phyloP scores from a whole-genome alignment of 345 rosid genomes.

The Mallotus nudiflorus region DNA sequence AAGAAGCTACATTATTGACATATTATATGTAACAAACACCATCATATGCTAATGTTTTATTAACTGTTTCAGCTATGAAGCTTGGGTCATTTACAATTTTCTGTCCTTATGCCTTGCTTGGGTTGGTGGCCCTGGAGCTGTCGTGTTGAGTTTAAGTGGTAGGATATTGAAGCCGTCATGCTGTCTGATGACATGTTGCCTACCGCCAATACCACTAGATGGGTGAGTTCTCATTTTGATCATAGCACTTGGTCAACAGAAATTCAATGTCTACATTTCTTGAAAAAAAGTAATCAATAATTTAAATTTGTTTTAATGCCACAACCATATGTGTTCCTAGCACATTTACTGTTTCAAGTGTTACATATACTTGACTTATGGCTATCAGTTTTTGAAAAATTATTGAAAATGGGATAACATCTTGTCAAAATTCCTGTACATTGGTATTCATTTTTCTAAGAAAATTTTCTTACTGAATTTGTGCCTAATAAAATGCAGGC shows the following conservation, averaged over 20 bases:
- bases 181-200: slow-evolving; percentile 88
- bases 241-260: not conserved
- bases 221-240: slow-evolving; percentile 56
- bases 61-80: slow-evolving; percentile 73
- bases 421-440: not conserved
- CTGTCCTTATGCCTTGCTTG: slow-evolving; percentile 89
- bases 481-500: slow-evolving; percentile 43
- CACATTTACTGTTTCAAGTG: not conserved
- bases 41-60: slow-evolving; percentile 3
- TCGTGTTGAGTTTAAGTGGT: slow-evolving; percentile 86
- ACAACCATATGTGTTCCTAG: not conserved
- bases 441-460: not conserved
- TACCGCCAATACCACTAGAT: slow-evolving; percentile 80
- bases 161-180: slow-evolving; percentile 78
- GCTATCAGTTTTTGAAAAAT: not conserved
- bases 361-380: not conserved
- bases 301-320: not conserved
- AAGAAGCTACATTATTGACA: not conserved
- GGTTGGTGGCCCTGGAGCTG: slow-evolving; percentile 99
- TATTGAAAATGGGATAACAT: not conserved
- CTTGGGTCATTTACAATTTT: slow-evolving; percentile 98
- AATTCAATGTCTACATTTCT: not conserved
- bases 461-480: slow-evolving; percentile 14
- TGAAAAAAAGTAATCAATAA: not conserved
- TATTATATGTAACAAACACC: not conserved